A percentile compares a stretch with the other conserved stretches of the same genome.
phyloP scores from a whole-genome alignment of 1,284 basidiomycete species.

The Cryptococcus depauperatus region DNA sequence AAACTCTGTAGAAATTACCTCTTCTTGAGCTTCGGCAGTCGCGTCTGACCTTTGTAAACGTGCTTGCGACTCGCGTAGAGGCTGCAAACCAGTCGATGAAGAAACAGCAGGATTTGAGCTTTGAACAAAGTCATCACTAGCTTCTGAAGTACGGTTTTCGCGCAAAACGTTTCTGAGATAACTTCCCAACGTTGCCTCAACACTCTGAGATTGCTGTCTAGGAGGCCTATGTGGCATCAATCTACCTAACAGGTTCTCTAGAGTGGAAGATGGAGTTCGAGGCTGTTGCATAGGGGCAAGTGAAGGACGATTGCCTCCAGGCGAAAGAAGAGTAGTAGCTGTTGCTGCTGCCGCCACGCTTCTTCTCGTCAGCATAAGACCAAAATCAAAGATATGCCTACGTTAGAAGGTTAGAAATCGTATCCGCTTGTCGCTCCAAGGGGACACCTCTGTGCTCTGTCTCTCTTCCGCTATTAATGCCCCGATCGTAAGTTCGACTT shows the following conservation, averaged over 20 bases:
- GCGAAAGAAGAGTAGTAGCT: slow-evolving; percentile 35
- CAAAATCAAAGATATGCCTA: slow-evolving; percentile 14
- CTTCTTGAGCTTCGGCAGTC: slow-evolving; percentile 1
- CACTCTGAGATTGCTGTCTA: slow-evolving; percentile 16
- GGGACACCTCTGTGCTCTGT: slow-evolving; percentile 7
- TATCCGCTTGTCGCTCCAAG: slow-evolving; percentile 38
- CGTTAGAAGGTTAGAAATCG: slow-evolving; percentile 43
- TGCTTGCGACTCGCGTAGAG: neutral
- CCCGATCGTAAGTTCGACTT: neutral
- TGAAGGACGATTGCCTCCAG: slow-evolving; percentile 10
- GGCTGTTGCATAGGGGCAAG: slow-evolving; percentile 11
- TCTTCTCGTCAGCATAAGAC: neutral
- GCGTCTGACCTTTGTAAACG: slow-evolving; percentile 6
- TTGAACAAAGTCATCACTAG: too few relatives aligned
- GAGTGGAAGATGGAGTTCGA: slow-evolving; percentile 19
- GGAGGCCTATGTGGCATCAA: slow-evolving; percentile 26
- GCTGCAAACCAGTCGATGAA: neutral
- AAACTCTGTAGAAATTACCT: slow-evolving; percentile 27
- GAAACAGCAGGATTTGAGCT: neutral
- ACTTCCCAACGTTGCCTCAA: slow-evolving; percentile 35
- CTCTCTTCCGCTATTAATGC: neutral
- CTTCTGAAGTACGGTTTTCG: slow-evolving; percentile 26
- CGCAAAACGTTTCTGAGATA: slow-evolving; percentile 36
- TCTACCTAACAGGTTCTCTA: slow-evolving; percentile 35
- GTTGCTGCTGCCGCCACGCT: slow-evolving; percentile 43